These are phyloP conservation scores for Diplodia intermedia DNA, from an alignment of 2,329 filamentous ascomycete genomes.

Conservation along the genomic window DNA sequence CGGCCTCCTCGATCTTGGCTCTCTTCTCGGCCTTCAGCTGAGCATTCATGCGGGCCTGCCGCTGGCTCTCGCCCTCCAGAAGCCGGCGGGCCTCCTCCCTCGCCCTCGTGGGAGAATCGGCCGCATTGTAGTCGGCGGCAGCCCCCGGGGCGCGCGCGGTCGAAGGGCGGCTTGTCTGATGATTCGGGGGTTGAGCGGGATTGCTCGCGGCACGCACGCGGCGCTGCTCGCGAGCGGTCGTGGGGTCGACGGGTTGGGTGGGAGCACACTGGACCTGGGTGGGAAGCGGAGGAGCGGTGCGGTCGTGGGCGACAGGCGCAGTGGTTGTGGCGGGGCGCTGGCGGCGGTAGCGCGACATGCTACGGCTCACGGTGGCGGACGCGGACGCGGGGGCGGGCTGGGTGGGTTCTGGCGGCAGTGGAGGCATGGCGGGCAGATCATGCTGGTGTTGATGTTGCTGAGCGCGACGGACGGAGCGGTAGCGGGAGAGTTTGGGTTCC, in stretches of 20 bases:
- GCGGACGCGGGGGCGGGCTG: conserved; percentile 31
- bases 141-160: neutral
- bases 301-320: conserved; percentile 39
- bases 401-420: conserved; percentile 36
- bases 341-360: conserved; percentile 52
- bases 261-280: conserved; percentile 13
- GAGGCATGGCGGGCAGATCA: conserved; percentile 40
- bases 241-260: conserved; percentile 10
- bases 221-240: conserved; percentile 7
- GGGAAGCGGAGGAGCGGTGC: conserved; percentile 36
- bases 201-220: conserved; percentile 31
- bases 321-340: conserved; percentile 41
- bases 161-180: conserved; percentile 8
- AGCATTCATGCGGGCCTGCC: conserved; percentile 40
- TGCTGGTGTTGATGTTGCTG: conserved; percentile 44
- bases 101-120: conserved; percentile 35
- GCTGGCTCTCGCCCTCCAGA: conserved; percentile 41
- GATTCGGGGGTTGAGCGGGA: neutral
- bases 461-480: conserved; percentile 62
- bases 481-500: conserved; percentile 61
- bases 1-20: conserved; percentile 41
- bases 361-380: conserved; percentile 42
- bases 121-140: neutral
- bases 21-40: conserved; percentile 44
- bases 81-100: conserved; percentile 45